Base-by-base conservation (phyloP, 2,329 filamentous ascomycete species). In the Nectriaceae sp. region DNA sequence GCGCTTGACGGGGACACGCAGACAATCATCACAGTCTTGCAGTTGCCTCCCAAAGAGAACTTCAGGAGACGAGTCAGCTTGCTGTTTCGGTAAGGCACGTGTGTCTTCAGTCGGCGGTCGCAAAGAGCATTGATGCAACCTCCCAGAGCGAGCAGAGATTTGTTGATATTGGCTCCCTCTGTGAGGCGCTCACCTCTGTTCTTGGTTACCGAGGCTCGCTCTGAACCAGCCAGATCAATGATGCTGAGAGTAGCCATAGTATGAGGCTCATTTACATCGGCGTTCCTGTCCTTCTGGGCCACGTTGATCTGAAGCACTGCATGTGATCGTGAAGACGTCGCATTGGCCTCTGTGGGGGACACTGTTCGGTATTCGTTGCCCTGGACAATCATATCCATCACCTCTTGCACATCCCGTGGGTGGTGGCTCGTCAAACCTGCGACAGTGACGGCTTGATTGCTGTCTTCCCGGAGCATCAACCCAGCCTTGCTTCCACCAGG, bases 21-120 rank as follows among this genome's bases (percentile, higher is more conserved):
- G 21, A 99, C 94, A 68, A 99, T 97, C 94, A 99, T 99, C 67
- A 99, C 94, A 0, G 94, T 99, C 72, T 92, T 95, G 79, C 94
- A 99, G 70, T 99, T 99, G 3, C 94, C 94, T 22, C 94, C 94
- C 0, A 99, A 82, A 0, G 93, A 96, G 72, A 99, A 99, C 64
- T 99, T 99, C 45, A 99, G 82, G 4, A 99, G 78, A 44, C 94
- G 86, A 0, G 94, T 99, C 46, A 99, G 85, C 65, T 97, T 99
- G 55, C 93, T 97, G 74, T 99, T 97, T 61, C 94, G 85, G 74
- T 99, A 99, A 1, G 94, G 94, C 13, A 99, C 89, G 69, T 99
- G 94, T 58, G 95, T 94, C 56, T 84, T 87, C 73, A 94, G 96
- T 43, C 90, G 84, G 4, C 89, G 84, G 65, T 99, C 94, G 72